Percentiles rank a stretch among this genome's conserved stretches.
Evolutionary conservation across 139 green algal species (phyloP).

Genomic region (Micractinium conductrix): DNA sequence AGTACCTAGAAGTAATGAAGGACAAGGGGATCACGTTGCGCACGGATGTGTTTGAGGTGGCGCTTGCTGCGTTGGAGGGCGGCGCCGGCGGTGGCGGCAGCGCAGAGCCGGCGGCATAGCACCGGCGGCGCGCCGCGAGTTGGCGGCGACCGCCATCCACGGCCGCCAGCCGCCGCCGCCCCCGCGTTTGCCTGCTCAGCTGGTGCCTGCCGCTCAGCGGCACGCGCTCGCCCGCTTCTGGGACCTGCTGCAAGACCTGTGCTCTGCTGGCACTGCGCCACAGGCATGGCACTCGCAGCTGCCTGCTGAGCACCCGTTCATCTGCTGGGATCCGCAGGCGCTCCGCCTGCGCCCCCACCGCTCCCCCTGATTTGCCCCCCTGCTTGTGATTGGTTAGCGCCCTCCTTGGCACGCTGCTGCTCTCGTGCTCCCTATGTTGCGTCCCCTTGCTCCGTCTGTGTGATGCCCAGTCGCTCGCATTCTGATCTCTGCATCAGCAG

Average conservation of each 20-base stretch:
- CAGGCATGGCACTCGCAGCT: no score
- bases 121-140: background rate
- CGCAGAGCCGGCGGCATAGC: background rate
- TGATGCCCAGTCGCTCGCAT: no score
- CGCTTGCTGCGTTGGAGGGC: constrained; percentile 53
- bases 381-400: no score
- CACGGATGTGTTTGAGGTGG: constrained; percentile 77
- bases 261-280: no score
- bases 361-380: no score
- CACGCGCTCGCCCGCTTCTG: background rate
- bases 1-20: constrained; percentile 66
- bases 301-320: no score
- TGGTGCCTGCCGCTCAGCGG: background rate
- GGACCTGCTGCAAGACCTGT: background rate
- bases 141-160: background rate
- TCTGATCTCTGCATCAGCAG: no score
- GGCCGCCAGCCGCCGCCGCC: background rate
- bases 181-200: background rate
- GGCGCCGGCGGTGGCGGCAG: background rate
- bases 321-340: no score
- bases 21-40: constrained; percentile 76
- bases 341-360: no score
- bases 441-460: no score
- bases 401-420: no score
- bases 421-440: no score